Evolutionary conservation across 2,329 filamentous ascomycete species (phyloP).

Genomic region (Paramyrothecium roridum): DNA sequence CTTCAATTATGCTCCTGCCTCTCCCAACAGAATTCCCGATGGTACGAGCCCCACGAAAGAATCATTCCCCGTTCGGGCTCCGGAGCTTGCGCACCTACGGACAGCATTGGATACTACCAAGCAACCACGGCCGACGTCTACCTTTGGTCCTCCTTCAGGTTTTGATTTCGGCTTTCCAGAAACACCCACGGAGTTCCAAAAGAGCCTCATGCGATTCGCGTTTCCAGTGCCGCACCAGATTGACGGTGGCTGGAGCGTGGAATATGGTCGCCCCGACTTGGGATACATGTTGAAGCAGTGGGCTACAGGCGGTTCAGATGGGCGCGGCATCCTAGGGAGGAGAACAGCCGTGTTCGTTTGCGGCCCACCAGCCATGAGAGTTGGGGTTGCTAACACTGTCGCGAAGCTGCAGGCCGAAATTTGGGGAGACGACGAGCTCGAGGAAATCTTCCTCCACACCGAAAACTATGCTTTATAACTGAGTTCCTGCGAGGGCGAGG

Average conservation of each 20-base stretch:
- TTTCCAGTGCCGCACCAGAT: constrained; percentile 69
- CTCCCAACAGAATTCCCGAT: constrained; percentile 31
- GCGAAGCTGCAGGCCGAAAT: constrained; percentile 80
- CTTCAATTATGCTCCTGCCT: constrained; percentile 55
- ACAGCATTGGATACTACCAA: constrained; percentile 29
- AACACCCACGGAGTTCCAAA: constrained; percentile 84
- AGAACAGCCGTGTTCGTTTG: constrained; percentile 91
- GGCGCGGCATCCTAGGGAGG: constrained; percentile 69
- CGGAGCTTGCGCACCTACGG: constrained; percentile 57
- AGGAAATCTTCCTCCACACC: constrained; percentile 91
- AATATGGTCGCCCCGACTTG: constrained; percentile 87
- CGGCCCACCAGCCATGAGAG: constrained; percentile 81
- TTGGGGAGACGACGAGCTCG: constrained; percentile 71
- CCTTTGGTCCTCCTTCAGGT: constrained; percentile 57
- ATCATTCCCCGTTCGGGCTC: constrained; percentile 35
- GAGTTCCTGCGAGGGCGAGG: not conserved
- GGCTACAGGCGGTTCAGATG: constrained; percentile 66
- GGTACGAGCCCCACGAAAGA: constrained; percentile 15
- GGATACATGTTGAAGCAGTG: constrained; percentile 82
- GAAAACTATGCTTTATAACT: constrained; percentile 85
- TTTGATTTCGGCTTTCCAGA: constrained; percentile 80
- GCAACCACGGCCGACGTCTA: constrained; percentile 46
- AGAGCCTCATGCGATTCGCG: constrained; percentile 85
- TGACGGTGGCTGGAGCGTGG: constrained; percentile 82
- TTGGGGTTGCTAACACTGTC: constrained; percentile 83